phyloP scores from a whole-genome alignment of 2,329 filamentous ascomycete species.

The Colletotrichum melonis region DNA sequence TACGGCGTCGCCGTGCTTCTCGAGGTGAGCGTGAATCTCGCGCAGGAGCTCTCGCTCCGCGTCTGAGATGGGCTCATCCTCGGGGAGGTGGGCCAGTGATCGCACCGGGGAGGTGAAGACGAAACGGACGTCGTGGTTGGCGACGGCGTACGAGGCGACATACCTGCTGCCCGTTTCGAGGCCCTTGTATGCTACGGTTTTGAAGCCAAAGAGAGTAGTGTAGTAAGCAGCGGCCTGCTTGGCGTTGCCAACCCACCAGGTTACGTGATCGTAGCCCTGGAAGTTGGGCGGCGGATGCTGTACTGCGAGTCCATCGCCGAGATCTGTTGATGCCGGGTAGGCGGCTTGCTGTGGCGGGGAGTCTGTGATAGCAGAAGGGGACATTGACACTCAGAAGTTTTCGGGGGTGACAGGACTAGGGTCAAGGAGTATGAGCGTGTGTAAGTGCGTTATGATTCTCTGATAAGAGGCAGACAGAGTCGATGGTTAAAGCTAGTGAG shows the following conservation, averaged over 20 bases:
- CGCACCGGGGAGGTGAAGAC: constrained; percentile 86
- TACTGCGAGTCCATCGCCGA: constrained; percentile 63
- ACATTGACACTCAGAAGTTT: constrained; percentile 56
- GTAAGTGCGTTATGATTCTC: neutral
- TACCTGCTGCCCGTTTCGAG: constrained; percentile 88
- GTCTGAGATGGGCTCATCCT: constrained; percentile 69
- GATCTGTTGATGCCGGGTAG: constrained; percentile 50
- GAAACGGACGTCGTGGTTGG: constrained; percentile 81
- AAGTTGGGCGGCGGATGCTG: constrained; percentile 68
- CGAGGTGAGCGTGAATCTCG: constrained; percentile 85
- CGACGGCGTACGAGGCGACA: constrained; percentile 85
- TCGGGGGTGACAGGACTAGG: constrained; percentile 5
- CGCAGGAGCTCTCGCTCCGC: constrained; percentile 74
- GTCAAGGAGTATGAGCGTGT: neutral
- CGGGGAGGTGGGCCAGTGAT: constrained; percentile 63
- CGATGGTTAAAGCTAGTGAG: neutral
- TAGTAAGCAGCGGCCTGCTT: constrained; percentile 95
- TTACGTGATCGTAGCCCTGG: constrained; percentile 90
- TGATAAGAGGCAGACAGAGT: neutral
- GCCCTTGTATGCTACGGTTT: constrained; percentile 83
- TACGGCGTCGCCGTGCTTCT: constrained; percentile 90
- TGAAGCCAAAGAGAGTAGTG: constrained; percentile 87
- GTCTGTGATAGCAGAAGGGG: constrained; percentile 68
- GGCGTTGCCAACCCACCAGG: constrained; percentile 97
- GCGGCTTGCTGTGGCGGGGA: constrained; percentile 58